These are phyloP conservation scores for Ophiocordyceps sinensis DNA, from an alignment of 2,329 filamentous ascomycete genomes.

Conservation along the genomic window DNA sequence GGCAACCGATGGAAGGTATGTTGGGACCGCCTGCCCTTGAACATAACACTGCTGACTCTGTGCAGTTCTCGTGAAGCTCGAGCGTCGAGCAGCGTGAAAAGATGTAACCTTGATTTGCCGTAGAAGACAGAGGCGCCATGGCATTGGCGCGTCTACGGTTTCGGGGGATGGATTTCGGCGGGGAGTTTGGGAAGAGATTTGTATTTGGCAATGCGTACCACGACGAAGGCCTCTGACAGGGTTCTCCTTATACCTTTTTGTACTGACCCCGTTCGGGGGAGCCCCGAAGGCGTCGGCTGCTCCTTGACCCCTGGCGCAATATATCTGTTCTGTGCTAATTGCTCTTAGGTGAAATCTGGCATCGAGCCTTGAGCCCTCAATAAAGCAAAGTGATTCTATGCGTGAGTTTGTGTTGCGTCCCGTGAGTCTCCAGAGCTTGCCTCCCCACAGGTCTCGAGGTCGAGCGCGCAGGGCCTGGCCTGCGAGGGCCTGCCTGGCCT, in stretches of 20 bases:
- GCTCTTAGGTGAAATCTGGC: not conserved
- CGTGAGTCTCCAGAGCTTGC: no score
- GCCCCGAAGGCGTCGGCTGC: not conserved
- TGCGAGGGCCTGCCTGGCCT: no score
- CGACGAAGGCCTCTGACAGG: not conserved
- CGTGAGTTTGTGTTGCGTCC: no score
- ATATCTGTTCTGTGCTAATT: not conserved
- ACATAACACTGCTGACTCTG: not conserved
- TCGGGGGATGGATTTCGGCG: not conserved
- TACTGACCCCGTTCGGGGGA: not conserved
- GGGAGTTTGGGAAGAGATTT: not conserved
- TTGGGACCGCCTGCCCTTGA: not conserved
- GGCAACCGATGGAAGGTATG: slow-evolving; percentile 60
- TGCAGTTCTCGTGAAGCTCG: slow-evolving; percentile 10
- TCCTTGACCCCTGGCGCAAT: not conserved
- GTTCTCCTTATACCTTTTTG: not conserved
- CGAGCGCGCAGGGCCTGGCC: no score
- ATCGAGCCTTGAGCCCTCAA: not conserved
- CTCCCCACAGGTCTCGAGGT: no score
- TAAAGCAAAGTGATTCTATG: no score
- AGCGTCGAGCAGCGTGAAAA: not conserved
- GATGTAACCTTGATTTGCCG: not conserved
- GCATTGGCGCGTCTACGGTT: not conserved
- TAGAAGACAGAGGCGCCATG: not conserved
- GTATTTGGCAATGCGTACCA: not conserved